These are phyloP conservation scores for Phaeolepiota aurea DNA, from an alignment of 768 basidiomycete genomes.

Conservation along the genomic window DNA sequence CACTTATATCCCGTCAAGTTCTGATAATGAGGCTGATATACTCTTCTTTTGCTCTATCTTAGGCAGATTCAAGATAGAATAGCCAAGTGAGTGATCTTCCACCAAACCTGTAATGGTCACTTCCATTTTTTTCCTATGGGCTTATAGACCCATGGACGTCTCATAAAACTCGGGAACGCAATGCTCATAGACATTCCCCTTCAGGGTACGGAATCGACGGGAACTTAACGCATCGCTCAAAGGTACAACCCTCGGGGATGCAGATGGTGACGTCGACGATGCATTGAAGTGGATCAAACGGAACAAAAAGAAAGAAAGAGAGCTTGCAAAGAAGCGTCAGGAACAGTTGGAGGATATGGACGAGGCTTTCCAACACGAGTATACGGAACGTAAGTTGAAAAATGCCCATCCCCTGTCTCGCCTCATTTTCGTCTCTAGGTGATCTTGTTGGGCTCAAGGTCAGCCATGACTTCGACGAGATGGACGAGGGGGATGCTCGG, in stretches of 20 bases:
- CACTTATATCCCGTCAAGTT: slow-evolving; percentile 8
- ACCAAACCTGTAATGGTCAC: slow-evolving; percentile 23
- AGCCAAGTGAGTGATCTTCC: slow-evolving; percentile 73
- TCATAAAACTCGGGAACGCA: slow-evolving; percentile 12
- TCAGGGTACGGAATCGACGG: slow-evolving; percentile 86
- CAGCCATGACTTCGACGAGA: slow-evolving; percentile 85
- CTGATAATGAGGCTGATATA: slow-evolving; percentile 12
- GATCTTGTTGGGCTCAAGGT: slow-evolving; percentile 94
- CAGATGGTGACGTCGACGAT: slow-evolving; percentile 69
- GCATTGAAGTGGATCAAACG: slow-evolving; percentile 87
- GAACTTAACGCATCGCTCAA: slow-evolving; percentile 90
- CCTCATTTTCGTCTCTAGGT: too few species aligned
- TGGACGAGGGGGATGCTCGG: slow-evolving; percentile 90
- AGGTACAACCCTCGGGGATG: slow-evolving; percentile 87
- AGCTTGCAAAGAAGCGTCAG: slow-evolving; percentile 76
- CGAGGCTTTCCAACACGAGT: slow-evolving; percentile 64
- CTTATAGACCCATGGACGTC: slow-evolving; percentile 24
- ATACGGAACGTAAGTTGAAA: slow-evolving; percentile 79
- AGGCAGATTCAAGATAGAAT: slow-evolving; percentile 71
- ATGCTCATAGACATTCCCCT: slow-evolving; percentile 39
- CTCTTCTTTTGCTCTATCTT: slow-evolving; percentile 12
- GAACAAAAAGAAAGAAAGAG: slow-evolving; percentile 86
- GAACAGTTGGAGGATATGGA: slow-evolving; percentile 83
- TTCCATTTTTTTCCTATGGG: slow-evolving; percentile 37
- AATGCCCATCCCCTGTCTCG: too few species aligned